Evolutionary conservation across 164 flowering plant genomes (phyloP), one percentile per base, ranked within the genome.

Genomic region (Annona cherimola): DNA sequence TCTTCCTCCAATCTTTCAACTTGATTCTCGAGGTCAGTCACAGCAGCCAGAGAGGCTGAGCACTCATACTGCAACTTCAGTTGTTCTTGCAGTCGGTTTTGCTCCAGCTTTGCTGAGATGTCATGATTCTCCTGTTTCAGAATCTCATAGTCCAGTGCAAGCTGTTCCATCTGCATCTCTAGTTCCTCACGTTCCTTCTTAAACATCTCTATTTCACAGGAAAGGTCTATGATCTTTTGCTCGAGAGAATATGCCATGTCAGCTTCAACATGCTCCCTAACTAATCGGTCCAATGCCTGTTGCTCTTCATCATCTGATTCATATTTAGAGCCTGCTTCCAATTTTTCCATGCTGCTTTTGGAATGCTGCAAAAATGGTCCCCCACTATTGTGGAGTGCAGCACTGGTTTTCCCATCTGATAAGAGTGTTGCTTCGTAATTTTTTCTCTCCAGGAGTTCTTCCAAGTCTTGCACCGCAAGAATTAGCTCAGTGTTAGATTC

Each of bases 401-500:
- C 5, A 11, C 12, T 42, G 19, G 43, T 6, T 8, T 79, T 71
- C 55, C 74, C 71, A 73, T 88, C 93, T 11, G 57, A 50, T 9
- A 50, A 11, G 14, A 3, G 14, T 50, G 80, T 71, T 55, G 75
- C 72, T 74, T 88, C 93, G 74, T 19, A 75, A 68, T 82, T 76
- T 77, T 87, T 90, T 74, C 83, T 81, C 73, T 89, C 91, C 76
- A 95, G 66, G 83, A 89, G 80, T 69, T 86, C 90, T 63, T 95
- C 97, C 4, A 92, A 83, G 76, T 95, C 96, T 68, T 77, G 84
- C 57, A 95, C 91, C 45, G 97, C 97, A 74, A 95, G 92, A 76
- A 93, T 81, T 76, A 95, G 73, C 80, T 93, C 97, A 0, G 86
- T 59, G 76, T 95, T 95, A 5, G 99, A 86, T 61, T 95, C 95